Conservation (phyloP, 2,329 filamentous ascomycete genomes). For the Pseudogymnoascus sp. region DNA sequence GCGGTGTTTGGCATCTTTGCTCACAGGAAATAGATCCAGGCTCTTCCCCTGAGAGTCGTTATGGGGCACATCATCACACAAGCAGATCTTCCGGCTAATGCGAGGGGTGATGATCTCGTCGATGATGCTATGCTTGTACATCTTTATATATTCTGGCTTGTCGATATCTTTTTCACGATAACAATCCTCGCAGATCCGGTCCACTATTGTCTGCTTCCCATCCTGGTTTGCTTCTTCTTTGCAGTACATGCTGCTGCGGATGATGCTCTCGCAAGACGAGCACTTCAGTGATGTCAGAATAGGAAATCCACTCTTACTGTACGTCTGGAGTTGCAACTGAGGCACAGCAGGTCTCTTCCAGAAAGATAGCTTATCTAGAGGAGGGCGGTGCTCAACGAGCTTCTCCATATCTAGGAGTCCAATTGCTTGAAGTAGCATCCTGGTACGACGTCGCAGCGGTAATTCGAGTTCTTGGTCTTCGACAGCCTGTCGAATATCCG, state of each 20-base stretch:
- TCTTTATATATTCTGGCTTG: conserved; percentile 23
- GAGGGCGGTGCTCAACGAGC: conserved; percentile 29
- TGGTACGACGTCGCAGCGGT: conserved; percentile 19
- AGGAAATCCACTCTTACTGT: background rate
- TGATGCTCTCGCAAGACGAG: conserved; percentile 15
- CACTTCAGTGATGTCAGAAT: background rate
- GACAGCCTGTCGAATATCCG: conserved; percentile 16
- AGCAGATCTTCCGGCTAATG: conserved; percentile 25
- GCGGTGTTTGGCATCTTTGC: background rate
- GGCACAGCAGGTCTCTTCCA: conserved; percentile 23
- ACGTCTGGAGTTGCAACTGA: conserved; percentile 13
- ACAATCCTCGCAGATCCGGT: conserved; percentile 29
- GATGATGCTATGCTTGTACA: conserved; percentile 20
- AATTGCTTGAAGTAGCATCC: conserved; percentile 27
- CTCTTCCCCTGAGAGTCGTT: conserved; percentile 15
- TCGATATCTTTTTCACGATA: conserved; percentile 27
- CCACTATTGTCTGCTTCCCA: background rate
- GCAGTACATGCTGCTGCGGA: conserved; percentile 25
- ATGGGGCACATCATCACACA: conserved; percentile 18
- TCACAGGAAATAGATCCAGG: background rate
- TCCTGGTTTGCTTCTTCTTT: conserved; percentile 9
- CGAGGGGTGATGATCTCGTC: conserved; percentile 21
- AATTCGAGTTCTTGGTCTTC: background rate
- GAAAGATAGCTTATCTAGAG: conserved; percentile 17
- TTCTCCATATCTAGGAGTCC: conserved; percentile 33